Base-by-base conservation (phyloP, 331 rosid genomes). In the Quercus tomentella region DNA sequence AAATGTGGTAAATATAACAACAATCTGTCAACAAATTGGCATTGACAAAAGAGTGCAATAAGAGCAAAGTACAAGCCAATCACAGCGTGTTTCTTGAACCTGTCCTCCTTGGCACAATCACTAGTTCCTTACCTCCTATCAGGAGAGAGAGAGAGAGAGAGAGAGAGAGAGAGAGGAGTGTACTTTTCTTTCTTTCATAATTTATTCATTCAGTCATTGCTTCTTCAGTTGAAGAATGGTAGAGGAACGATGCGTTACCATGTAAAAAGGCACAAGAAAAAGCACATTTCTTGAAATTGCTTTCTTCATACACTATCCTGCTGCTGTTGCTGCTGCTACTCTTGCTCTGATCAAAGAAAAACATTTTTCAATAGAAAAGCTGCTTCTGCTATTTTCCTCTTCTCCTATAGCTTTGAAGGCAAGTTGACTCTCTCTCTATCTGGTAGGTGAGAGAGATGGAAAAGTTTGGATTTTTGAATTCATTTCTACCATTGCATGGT, bases 381-480 rank as follows among this genome's bases (percentile, higher is more conserved):
- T 73, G 70, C 62, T 63, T 81, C 82, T 52, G 77, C 72, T 69
- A 12, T 30, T 62, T 56, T 54, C 33, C 75, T 28, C 43, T 25
- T 84, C 74, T 79, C 76, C 72, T 51, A 71, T 43, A 0, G 57
- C 55, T 82, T 77, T 79, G 4, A 33, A 80, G 82, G 92, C 81
- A 68, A 71, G 35, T 56, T 4, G 26, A 6, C 45, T 65, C 69
- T 5, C 41, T 35, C 8, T 35, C 2, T 37, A 41, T 41, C 0
- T 8, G 49, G 9, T 51, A 18, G 49, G n/a, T 45, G 6, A 56
- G 56, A 17, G 75, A 41, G 49, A 41, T 75, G 31, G 79, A 76
- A 52, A 76, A 71, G 21, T 75, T 69, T 56, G 20, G 72, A 37
- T 79, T 35, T 56, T 79, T 22, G 79, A 76, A 73, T 73, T 78